These are phyloP conservation scores for Penicillium capsulatum DNA, from an alignment of 2,329 filamentous ascomycete genomes.

Conservation along the genomic window DNA sequence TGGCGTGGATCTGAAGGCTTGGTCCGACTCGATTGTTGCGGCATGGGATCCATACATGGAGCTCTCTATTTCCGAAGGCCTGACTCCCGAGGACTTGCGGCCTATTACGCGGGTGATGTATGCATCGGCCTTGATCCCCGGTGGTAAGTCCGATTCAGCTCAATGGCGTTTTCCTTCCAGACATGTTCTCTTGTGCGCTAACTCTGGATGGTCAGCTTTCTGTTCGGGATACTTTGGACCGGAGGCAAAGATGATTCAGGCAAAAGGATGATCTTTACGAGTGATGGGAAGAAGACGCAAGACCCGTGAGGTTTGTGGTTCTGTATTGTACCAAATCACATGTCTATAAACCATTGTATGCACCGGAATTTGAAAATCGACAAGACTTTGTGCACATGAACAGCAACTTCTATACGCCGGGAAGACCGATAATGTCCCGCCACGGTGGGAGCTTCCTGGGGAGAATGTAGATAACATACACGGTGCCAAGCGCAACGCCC, in stretches of 20 bases:
- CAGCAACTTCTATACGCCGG: conserved; percentile 34
- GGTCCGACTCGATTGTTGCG: conserved; percentile 35
- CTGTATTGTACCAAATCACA: no score
- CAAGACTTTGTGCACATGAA: no score
- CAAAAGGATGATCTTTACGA: neutral
- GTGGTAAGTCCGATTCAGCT: conserved; percentile 44
- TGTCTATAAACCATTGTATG: no score
- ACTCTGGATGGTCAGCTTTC: conserved; percentile 30
- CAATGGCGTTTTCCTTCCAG: no score
- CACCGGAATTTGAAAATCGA: neutral
- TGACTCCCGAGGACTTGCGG: conserved; percentile 43
- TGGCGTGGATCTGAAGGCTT: conserved; percentile 27
- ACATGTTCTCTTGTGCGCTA: neutral
- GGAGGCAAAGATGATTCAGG: conserved; percentile 23
- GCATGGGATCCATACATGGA: conserved; percentile 41
- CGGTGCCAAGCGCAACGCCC: conserved; percentile 44
- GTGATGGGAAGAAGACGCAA: neutral
- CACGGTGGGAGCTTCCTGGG: conserved; percentile 44
- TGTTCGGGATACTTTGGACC: conserved; percentile 34
- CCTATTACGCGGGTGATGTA: conserved; percentile 58
- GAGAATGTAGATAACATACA: conserved; percentile 51
- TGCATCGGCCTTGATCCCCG: conserved; percentile 52
- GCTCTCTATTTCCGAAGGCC: conserved; percentile 27
- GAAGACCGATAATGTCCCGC: conserved; percentile 46
- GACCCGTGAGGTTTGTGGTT: neutral